Percentiles rank a stretch among this genome's conserved stretches.
phyloP scores from a whole-genome alignment of 2,329 filamentous ascomycete genomes.

The Penicillium sp. region DNA sequence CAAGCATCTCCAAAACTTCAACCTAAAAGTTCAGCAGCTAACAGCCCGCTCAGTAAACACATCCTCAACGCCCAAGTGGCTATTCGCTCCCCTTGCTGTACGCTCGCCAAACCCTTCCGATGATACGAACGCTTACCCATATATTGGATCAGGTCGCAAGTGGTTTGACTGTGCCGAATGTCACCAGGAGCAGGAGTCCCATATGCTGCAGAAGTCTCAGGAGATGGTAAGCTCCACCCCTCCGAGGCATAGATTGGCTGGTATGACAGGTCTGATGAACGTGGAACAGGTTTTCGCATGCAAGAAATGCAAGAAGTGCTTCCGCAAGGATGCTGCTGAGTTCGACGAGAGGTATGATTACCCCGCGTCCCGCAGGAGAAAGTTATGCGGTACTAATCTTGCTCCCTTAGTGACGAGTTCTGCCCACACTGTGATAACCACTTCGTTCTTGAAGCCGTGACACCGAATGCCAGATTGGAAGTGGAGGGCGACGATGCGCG shows the following conservation, averaged over 20 bases:
- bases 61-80: conserved; percentile 96
- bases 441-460: conserved; percentile 84
- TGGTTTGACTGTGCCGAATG: conserved; percentile 99
- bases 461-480: conserved; percentile 74
- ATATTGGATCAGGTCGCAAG: conserved; percentile 63
- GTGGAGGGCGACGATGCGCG: conserved; percentile 89
- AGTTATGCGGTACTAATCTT: conserved; percentile 1
- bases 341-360: conserved; percentile 70
- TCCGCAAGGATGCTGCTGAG: conserved; percentile 85
- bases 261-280: conserved; percentile 1
- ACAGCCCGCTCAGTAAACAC: conserved; percentile 68
- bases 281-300: conserved; percentile 66
- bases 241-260: background rate
- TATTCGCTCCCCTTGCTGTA: conserved; percentile 94
- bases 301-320: conserved; percentile 98
- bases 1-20: background rate
- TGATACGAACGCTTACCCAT: background rate
- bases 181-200: conserved; percentile 74
- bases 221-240: conserved; percentile 62
- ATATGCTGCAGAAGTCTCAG: conserved; percentile 67
- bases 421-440: conserved; percentile 99
- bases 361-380: background rate
- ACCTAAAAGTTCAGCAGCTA: conserved; percentile 1
- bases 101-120: conserved; percentile 25
- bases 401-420: conserved; percentile 71